Base-by-base conservation (phyloP, 2,329 filamentous ascomycete genomes). In the Biscogniauxia marginata region DNA sequence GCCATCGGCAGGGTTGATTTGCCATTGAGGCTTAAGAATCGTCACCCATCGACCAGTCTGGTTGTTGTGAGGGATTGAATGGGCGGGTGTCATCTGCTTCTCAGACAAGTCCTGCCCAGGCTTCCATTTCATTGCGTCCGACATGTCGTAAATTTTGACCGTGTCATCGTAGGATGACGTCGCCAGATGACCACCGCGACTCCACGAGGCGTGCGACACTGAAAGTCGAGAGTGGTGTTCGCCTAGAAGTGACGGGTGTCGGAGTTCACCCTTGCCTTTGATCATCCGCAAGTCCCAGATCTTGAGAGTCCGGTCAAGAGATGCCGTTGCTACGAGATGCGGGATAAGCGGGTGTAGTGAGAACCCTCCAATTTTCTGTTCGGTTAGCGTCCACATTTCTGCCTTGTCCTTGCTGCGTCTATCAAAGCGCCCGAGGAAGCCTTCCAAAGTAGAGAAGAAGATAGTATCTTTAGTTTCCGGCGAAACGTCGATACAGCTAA, bases 281-380 rank as follows among this genome's bases (percentile, higher is more conserved):
- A 96, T 88, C 69, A 71, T 72, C 11, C 95, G 84, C 44, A 96
- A 67, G 66, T 99, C 95, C 95, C 95, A 99, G 2, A 99, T 82
- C 66, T 93, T 93, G 66, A 99, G 76, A 0, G 88, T 96, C 2
- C 93, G 84, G 69, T 99, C 95, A 0, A 99, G 79, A 0, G 91
- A 96, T 0, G 93, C 95, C 0, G 95, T 98, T 0, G 92, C 91
- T 0, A 96, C 74, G 3, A 96, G 84, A 67, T 98, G 90, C 0
- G 92, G 87, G 2, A 91, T 83, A 0, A 87, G 72, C 0, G 95
- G 93, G 65, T 96, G 87, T 1, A 97, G 74, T 0, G 88, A 89
- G 73, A 98, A 98, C 0, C 95, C 95, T 18, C 95, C 95, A 53
- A 99, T 97, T 69, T 99, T 99, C 72, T 96, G 93, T 52, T 96